Evolutionary conservation across 257 asterid species (phyloP), one percentile per base, ranked within the genome.

Genomic region (Datura wrightii): DNA sequence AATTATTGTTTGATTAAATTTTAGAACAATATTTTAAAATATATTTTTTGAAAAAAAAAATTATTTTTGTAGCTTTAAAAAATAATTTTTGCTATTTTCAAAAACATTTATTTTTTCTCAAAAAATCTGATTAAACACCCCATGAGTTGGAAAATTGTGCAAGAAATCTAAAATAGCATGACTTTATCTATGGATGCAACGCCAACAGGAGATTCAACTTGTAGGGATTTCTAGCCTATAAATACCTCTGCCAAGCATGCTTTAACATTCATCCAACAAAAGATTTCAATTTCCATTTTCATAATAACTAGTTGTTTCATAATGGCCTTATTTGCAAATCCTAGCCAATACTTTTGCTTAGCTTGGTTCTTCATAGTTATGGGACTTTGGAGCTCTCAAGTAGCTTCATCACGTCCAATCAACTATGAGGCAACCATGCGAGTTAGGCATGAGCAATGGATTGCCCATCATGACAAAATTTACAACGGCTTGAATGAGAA

Each of bases 401-500:
- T 50, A 44, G 84, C 85, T 10, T 31, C 88, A 8, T 82, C 86
- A 6, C 87, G 88, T 16, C 55, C 53, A 13, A 70, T 85, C 34
- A 6, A 41, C 42, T 42, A 83, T n/a, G 87, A 85, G 10, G 14
- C 80, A 58, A 50, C 81, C 70, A 88, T 89, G 93, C 1, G 79
- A 8, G 84, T 69, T 14, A 82, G 85, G 58, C 91, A 91, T 11
- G 89, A 91, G 65, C 74, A 65, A 37, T 91, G 93, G 92, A 89
- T 89, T 87, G 83, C 83, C 48, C 66, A 70, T 2, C 87, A 89
- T 39, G 89, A 83, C 0, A 87, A 88, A 31, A 39, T 79, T 59
- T 91, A 89, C 74, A 65, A 42, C 3, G 84, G 85, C 8, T 58
- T 63, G 10, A 15, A 3, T 0, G 91, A 91, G 65, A 89, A 88